A percentile compares a stretch with the other conserved stretches of the same genome.
Evolutionary conservation across 192 early-diverging fungal species (phyloP).

Genomic region (Coemansia erecta): DNA sequence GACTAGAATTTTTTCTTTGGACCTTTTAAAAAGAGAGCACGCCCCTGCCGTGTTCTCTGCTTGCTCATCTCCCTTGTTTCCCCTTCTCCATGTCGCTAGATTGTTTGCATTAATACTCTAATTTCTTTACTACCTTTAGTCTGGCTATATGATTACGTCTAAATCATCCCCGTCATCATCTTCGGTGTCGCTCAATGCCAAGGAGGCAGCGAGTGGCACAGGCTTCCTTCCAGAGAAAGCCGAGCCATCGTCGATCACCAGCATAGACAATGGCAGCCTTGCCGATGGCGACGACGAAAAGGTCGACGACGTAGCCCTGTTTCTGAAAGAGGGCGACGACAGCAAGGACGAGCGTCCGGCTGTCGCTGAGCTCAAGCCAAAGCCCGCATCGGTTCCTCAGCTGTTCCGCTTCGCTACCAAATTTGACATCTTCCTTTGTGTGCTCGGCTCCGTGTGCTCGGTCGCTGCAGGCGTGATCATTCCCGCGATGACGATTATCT

Average conservation of each 20-base stretch:
- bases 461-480: conserved; percentile 36
- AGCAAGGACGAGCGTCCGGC: neutral
- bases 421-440: conserved; percentile 57
- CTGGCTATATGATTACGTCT: neutral
- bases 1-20: no score
- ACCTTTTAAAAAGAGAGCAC: no score
- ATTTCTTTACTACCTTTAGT: no score
- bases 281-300: conserved; percentile 22
- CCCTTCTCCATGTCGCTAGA: no score
- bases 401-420: conserved; percentile 71
- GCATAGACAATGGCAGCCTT: neutral
- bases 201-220: neutral
- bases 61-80: no score
- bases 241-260: neutral
- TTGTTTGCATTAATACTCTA: no score
- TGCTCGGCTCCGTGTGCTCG: conserved; percentile 46
- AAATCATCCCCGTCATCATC: neutral
- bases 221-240: conserved; percentile 29
- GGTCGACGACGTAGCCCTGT: conserved; percentile 16
- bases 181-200: neutral
- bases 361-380: conserved; percentile 2
- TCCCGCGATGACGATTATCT: conserved; percentile 51
- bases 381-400: conserved; percentile 50
- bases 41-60: no score
- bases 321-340: conserved; percentile 8